phyloP scores from a whole-genome alignment of 2,329 filamentous ascomycete genomes.

The Botrytis elliptica region DNA sequence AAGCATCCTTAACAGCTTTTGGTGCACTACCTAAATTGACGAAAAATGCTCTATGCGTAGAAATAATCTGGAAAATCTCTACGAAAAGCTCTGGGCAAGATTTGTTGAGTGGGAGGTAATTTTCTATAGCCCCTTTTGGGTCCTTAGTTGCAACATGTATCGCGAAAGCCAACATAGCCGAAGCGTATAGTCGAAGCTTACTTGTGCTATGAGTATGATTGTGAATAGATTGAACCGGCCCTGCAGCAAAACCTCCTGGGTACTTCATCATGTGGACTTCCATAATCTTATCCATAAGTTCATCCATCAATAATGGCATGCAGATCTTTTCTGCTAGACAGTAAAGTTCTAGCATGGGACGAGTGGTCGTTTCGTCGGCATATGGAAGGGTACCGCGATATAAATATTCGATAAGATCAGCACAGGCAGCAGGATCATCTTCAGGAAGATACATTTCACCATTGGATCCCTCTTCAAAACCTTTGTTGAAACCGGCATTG shows the following conservation, averaged over 20 bases:
- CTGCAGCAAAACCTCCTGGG: too few species aligned
- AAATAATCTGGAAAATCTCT: not conserved
- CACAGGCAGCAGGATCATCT: slow-evolving; percentile 5
- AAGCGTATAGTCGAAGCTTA: not conserved
- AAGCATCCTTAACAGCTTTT: not conserved
- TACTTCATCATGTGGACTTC: not conserved
- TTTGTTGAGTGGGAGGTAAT: not conserved
- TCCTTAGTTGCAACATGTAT: too few species aligned
- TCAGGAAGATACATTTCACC: slow-evolving; percentile 21
- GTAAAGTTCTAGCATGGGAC: not conserved
- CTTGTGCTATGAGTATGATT: not conserved
- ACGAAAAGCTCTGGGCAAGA: not conserved
- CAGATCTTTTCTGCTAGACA: slow-evolving; percentile 21
- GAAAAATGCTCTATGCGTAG: fast-evolving
- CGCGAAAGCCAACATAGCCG: not conserved
- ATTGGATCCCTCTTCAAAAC: not conserved
- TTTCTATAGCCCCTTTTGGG: too few species aligned
- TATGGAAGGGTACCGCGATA: slow-evolving; percentile 9
- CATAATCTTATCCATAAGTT: not conserved
- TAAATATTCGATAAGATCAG: slow-evolving; percentile 3
- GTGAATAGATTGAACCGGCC: too few species aligned
- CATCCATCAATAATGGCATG: not conserved
- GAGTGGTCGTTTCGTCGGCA: not conserved
- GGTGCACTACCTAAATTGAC: fast-evolving
- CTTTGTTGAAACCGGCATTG: slow-evolving; percentile 4